These are phyloP conservation scores for Entomortierella beljakovae DNA, from an alignment of 192 early-diverging fungal species.

Conservation along the genomic window DNA sequence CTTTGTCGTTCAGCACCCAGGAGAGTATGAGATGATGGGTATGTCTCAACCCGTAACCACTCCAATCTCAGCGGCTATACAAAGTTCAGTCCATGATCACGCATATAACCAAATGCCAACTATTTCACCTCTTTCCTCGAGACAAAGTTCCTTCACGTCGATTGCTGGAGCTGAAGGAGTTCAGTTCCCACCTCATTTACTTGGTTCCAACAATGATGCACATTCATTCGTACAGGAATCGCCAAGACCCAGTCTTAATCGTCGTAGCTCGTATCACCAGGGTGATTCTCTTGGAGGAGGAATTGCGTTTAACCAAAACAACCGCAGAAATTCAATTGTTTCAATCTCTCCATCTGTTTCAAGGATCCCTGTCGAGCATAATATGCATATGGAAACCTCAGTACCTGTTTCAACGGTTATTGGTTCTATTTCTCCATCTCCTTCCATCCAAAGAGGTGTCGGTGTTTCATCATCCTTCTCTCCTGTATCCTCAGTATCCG, in stretches of 20 bases:
- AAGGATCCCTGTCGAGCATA: not conserved
- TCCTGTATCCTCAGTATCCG: not conserved
- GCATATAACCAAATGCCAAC: not conserved
- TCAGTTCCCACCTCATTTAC: not conserved
- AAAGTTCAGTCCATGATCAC: not conserved
- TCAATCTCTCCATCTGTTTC: not conserved
- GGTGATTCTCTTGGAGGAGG: not conserved
- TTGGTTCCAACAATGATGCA: not conserved
- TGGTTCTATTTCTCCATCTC: not conserved
- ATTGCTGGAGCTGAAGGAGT: not conserved
- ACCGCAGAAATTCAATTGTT: not conserved
- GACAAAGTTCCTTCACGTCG: not conserved
- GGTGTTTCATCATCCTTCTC: not conserved
- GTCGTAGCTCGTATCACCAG: slow-evolving; percentile 16
- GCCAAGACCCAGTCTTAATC: not conserved
- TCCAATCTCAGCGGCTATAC: slow-evolving; percentile 10
- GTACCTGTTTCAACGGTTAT: too few relatives aligned
- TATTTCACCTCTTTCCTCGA: not conserved
- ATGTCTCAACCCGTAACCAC: not conserved
- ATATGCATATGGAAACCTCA: not conserved
- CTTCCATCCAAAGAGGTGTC: not conserved
- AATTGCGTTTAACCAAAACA: not conserved
- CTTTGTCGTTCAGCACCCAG: not conserved
- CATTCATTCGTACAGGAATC: not conserved
- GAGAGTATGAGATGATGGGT: too few relatives aligned